Conservation (phyloP, 2,329 filamentous ascomycete genomes). For the Coniochaeta sp. region DNA sequence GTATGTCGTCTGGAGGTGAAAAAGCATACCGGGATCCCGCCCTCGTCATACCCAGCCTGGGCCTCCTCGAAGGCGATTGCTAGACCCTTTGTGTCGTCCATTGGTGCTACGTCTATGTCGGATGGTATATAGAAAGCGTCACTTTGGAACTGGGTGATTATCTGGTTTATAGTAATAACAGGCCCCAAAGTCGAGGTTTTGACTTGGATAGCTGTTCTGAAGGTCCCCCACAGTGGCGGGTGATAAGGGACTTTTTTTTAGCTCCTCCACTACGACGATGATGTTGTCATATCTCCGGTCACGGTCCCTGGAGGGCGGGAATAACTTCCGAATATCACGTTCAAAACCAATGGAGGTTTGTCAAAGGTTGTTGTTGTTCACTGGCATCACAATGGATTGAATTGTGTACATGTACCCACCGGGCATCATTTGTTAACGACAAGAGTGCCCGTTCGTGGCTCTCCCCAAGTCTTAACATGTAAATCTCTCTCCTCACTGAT, state of each 20-base stretch:
- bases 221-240: not conserved
- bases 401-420: not conserved
- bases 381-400: not conserved
- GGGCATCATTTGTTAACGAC: not conserved
- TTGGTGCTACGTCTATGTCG: not conserved
- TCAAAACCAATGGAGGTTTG: not conserved
- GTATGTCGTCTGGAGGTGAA: too few species aligned
- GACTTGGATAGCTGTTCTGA: not conserved
- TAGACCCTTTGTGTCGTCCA: conserved; percentile 17
- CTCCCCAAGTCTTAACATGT: not conserved
- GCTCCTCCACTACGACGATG: not conserved
- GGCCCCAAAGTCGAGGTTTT: not conserved
- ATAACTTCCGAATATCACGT: not conserved
- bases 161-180: not conserved
- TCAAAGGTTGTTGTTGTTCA: not conserved
- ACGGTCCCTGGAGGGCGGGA: not conserved
- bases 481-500: not conserved
- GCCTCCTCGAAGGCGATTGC: conserved; percentile 40
- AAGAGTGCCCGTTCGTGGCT: not conserved
- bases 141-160: not conserved
- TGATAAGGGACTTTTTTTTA: not conserved
- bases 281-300: not conserved
- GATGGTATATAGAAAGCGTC: not conserved
- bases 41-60: conserved; percentile 33
- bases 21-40: conserved; percentile 37